Base-by-base conservation (phyloP, 2,329 filamentous ascomycete species). In the Claviceps sorghi region DNA sequence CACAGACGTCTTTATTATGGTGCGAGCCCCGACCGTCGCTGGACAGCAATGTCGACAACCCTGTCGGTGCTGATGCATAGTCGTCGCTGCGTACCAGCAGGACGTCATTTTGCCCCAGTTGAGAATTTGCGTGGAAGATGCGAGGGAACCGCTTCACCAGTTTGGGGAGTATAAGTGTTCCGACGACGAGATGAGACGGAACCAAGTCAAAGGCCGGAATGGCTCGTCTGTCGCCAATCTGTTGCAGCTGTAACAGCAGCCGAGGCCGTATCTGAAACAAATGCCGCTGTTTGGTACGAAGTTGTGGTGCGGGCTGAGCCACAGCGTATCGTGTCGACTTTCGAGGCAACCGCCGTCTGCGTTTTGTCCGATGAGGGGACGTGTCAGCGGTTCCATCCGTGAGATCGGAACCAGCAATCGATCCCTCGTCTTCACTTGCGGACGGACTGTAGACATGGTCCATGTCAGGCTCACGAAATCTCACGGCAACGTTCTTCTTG, bases 191-290 rank as follows among this genome's bases (percentile, higher is more conserved):
- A n/a, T 77, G 78, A 2, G 82, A 80, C 0, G 85, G 84, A 43
- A 88, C 76, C n/a, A 88, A 78, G 58, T 91, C 86, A 57, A 87
- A 80, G 4, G 79, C 77, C 1, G 86, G 86, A 50, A 74, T 74
- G 0, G 84, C 83, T 26, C 85, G 77, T 17, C 72, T 72, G 55
- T 79, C 75, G 42, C 73, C 67, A n/a, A 88, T 64, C 53, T 79
- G 75, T 61, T 89, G 86, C 17, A 90, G 69, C 64, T 91, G 86
- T 6, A 90, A 73, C 6, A 88, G 69, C 19, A 88, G 69, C 50
- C 79, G 79, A 11, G 85, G 84, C 17, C 84, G 78, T 32, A 85
- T 72, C 59, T 83, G 79, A 15, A 84, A 72, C 38, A 88, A 71
- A 56, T 83, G 75, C 26, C 84, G 74, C 61, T 84, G 84, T 61